Base-by-base conservation (phyloP, 2,329 filamentous ascomycete species). In the Sporothrix inflata region DNA sequence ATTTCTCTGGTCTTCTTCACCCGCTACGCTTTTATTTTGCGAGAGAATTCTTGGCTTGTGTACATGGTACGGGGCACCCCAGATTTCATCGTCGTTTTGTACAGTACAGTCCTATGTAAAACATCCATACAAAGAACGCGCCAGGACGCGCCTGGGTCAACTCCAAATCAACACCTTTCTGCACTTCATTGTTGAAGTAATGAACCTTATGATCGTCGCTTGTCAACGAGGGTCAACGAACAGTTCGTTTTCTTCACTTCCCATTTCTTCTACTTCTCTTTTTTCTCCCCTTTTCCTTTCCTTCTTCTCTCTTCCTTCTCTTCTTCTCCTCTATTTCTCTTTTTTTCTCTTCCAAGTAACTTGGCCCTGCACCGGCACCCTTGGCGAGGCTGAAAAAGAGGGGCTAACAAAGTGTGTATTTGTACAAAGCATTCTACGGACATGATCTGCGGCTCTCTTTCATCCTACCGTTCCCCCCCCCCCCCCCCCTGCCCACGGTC, bases 341-440 rank as follows among this genome's bases (percentile, higher is more conserved):
- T 57, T 27, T 27, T 24, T 57, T 5, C 24, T 34, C 55, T 21
- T 12, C 30, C 38, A 63, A 21, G 60, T 45, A 45, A 65, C 34
- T 38, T 40, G 55, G 55, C 9, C n/a, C 24, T 55, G 55, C 55
- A 61, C 7, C 27, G 11, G 38, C 11, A 30, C 21, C 40, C 65
- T 68, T 68, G 65, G 45, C 30, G 47, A 68, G 65, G 65, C 47
- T 69, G 66, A 69, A 55, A 68, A 69, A 55, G 49, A 53, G 47
- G 47, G 47, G 47, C 24, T 3, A 60, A 16, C 57, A 27, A 61
- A 8, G 14, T 27, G 21, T 27, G 6, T 27, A 16, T 27, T 27
- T 57, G 21, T 57, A 16, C 21, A 7, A 51, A n/a, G n/a, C n/a
- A n/a, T n/a, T 34, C 30, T 3, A 34, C 30, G n/a, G 21, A 3